Conservation (phyloP, 306 rosid genomes). For the Castanea mollissima region DNA sequence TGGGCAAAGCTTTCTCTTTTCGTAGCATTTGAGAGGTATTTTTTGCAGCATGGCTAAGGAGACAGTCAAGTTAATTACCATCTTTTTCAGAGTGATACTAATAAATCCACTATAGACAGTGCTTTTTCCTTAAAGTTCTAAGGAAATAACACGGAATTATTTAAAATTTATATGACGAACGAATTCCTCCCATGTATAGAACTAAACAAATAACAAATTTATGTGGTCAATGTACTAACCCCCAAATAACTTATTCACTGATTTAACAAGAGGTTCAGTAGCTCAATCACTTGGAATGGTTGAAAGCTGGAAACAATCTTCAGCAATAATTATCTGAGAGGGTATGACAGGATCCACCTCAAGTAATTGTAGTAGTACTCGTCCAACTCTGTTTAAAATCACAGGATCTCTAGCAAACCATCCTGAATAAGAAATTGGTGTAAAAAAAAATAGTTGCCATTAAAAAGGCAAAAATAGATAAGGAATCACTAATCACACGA, state of each 20-base stretch:
- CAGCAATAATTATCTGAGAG: slow-evolving; percentile 58
- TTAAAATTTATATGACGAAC: neutral
- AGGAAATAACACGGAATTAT: neutral
- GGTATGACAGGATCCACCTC: slow-evolving; percentile 46
- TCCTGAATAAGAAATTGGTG: slow-evolving; percentile 55
- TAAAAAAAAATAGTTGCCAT: slow-evolving; percentile 13
- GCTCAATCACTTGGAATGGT: slow-evolving; percentile 48
- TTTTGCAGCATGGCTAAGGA: too few relatives aligned
- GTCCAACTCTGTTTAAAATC: slow-evolving; percentile 64
- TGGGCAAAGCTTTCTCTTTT: too few relatives aligned
- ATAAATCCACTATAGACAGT: too few relatives aligned
- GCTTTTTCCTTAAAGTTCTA: too few relatives aligned
- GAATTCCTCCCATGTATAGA: neutral
- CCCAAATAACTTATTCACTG: slow-evolving; percentile 66
- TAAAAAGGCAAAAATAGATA: neutral
- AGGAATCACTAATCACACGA: neutral
- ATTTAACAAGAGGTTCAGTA: slow-evolving; percentile 32
- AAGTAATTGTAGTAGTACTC: slow-evolving; percentile 48
- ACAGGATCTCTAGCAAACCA: slow-evolving; percentile 88
- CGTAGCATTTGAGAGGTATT: too few relatives aligned
- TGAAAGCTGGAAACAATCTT: slow-evolving; percentile 83
- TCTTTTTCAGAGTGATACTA: too few relatives aligned
- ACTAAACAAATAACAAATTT: neutral
- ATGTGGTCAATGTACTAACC: slow-evolving; percentile 41
- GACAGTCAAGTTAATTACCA: too few relatives aligned